phyloP scores from a whole-genome alignment of 1,284 basidiomycete genomes.

The Sanghuangporus sanghuang region DNA sequence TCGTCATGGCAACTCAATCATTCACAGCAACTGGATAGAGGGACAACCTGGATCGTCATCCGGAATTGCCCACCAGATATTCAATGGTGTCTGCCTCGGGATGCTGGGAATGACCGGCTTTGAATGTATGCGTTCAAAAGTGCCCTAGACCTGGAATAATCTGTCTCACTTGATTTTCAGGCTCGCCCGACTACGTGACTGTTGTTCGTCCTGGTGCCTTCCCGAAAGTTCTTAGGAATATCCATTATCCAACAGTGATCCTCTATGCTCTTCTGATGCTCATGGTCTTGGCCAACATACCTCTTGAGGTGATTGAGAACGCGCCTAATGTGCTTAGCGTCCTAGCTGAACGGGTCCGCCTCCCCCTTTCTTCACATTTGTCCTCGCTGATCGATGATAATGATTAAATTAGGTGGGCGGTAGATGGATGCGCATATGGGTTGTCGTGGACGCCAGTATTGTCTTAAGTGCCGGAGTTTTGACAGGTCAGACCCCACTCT shows the following conservation, averaged over 20 bases:
- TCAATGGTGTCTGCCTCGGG: conserved; percentile 60
- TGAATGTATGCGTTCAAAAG: conserved; percentile 39
- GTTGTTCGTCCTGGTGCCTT: conserved; percentile 50
- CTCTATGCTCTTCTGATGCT: conserved; percentile 52
- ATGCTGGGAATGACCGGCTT: conserved; percentile 68
- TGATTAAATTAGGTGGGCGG: conserved; percentile 32
- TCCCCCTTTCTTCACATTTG: neutral
- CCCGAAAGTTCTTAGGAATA: conserved; percentile 54
- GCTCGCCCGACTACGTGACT: conserved; percentile 58
- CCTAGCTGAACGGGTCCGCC: conserved; percentile 46
- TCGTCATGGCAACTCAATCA: conserved; percentile 38
- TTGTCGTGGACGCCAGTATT: conserved; percentile 58
- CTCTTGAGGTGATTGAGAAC: conserved; percentile 39
- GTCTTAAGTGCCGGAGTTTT: conserved; percentile 68
- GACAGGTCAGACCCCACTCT: conserved; percentile 37
- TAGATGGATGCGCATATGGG: conserved; percentile 52
- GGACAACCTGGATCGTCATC: conserved; percentile 28
- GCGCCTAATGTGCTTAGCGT: conserved; percentile 57
- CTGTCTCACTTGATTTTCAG: conserved; percentile 29
- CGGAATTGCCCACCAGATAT: conserved; percentile 41
- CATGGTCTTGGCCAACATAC: conserved; percentile 52
- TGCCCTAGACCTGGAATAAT: neutral
- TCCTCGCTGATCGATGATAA: conserved; percentile 26
- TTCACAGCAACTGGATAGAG: conserved; percentile 51
- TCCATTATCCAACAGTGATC: conserved; percentile 53